Evolutionary conservation across 2,329 filamentous ascomycete species (phyloP).

Genomic region (Decorospora gaudefroyi): DNA sequence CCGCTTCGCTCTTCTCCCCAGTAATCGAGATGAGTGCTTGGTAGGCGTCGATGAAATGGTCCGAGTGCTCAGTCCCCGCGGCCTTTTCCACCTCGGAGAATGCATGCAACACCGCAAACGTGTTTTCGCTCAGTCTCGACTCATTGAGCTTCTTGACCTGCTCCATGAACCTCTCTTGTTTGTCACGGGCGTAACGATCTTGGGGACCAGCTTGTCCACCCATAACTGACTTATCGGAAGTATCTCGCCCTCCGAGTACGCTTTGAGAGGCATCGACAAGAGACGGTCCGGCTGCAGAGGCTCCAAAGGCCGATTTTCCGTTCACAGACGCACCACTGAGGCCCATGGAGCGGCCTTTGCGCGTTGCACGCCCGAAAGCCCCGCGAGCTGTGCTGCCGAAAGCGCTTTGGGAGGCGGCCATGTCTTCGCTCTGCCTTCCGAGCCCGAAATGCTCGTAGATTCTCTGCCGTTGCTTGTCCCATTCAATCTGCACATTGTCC

Average conservation of each 20-base stretch:
- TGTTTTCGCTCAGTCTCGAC: constrained; percentile 66
- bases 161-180: constrained; percentile 78
- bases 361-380: constrained; percentile 59
- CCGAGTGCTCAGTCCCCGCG: constrained; percentile 71
- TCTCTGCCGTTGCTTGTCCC: constrained; percentile 88
- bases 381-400: constrained; percentile 46
- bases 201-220: constrained; percentile 61
- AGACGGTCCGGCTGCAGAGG: constrained; percentile 71
- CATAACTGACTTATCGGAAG: constrained; percentile 60
- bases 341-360: constrained; percentile 49
- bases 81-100: constrained; percentile 75
- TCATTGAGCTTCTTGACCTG: constrained; percentile 80
- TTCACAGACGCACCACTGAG: constrained; percentile 42
- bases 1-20: constrained; percentile 64
- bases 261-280: constrained; percentile 79
- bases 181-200: constrained; percentile 78
- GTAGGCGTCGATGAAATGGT: constrained; percentile 81
- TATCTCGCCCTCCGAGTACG: constrained; percentile 63
- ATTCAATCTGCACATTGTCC: constrained; percentile 92
- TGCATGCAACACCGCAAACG: constrained; percentile 75
- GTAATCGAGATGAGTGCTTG: constrained; percentile 78
- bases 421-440: constrained; percentile 52
- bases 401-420: constrained; percentile 45
- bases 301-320: constrained; percentile 58
- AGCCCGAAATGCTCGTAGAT: constrained; percentile 98